These are phyloP conservation scores for Fulvia fulva DNA, from an alignment of 2,329 filamentous ascomycete genomes.

Conservation along the genomic window DNA sequence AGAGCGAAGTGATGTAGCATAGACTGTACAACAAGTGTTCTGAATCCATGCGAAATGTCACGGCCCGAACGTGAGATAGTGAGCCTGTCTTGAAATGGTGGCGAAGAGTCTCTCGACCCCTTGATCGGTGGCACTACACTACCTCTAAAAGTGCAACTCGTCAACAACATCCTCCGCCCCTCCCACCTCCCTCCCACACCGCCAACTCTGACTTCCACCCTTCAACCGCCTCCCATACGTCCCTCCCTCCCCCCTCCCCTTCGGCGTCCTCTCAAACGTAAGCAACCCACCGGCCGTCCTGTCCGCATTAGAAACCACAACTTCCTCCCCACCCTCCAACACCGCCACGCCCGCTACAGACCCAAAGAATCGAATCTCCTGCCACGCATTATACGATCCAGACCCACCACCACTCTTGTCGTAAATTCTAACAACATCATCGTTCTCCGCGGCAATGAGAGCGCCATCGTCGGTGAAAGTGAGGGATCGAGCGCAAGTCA, in stretches of 20 bases:
- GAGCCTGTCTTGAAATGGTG: not conserved
- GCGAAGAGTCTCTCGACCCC: too few species aligned
- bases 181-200: not conserved
- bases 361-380: slow-evolving; percentile 68
- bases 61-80: too few species aligned
- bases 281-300: slow-evolving; percentile 21
- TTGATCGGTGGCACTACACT: not conserved
- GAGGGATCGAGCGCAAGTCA: slow-evolving; percentile 66
- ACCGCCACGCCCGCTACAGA: slow-evolving; percentile 68
- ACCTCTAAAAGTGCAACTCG: not conserved
- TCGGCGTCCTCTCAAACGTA: slow-evolving; percentile 14
- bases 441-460: slow-evolving; percentile 70
- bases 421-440: slow-evolving; percentile 63
- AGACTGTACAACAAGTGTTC: not conserved
- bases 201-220: too few species aligned
- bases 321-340: slow-evolving; percentile 61
- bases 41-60: not conserved
- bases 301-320: slow-evolving; percentile 61
- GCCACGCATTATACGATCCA: slow-evolving; percentile 53
- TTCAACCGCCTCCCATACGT: not conserved
- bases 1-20: not conserved
- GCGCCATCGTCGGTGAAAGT: slow-evolving; percentile 69
- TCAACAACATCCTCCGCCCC: not conserved
- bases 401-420: too few species aligned
- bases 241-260: slow-evolving; percentile 5